These are phyloP conservation scores for Adansonia grandidieri DNA, from an alignment of 441 rosid genomes.

Conservation along the genomic window DNA sequence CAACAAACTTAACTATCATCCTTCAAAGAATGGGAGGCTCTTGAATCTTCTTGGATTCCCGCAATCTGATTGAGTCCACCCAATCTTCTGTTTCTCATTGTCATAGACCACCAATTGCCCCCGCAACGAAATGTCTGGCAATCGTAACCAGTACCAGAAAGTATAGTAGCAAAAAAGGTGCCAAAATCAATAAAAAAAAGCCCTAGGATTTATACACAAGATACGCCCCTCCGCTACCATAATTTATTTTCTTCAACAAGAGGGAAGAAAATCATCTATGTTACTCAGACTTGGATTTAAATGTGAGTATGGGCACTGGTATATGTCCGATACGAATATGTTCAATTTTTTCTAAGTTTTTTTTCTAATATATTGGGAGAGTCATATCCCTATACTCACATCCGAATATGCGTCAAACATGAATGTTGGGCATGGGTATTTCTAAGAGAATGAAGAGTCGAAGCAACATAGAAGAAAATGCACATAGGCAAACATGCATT, in stretches of 20 bases:
- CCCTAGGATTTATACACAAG: neutral
- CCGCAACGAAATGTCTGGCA: conserved; percentile 72
- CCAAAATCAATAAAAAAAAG: neutral
- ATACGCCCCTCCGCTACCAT: neutral
- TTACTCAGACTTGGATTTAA: no score
- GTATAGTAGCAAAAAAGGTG: no score
- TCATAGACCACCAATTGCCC: conserved; percentile 78
- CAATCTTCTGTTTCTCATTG: conserved; percentile 69
- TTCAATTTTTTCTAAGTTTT: no score
- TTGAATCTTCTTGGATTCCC: conserved; percentile 42
- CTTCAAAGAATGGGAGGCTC: conserved; percentile 48
- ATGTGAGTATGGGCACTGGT: no score
- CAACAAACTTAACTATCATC: no score
- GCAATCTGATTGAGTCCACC: conserved; percentile 76
- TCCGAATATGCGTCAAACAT: no score
- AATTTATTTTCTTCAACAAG: neutral
- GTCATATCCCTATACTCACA: no score
- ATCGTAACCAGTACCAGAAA: no score
- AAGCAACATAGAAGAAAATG: neutral
- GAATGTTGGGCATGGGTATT: no score
- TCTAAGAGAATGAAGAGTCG: no score
- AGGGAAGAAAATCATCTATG: neutral
- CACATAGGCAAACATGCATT: neutral
- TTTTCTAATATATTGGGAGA: no score
- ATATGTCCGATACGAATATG: no score